A percentile compares a stretch with the other conserved stretches of the same genome.
phyloP scores from a whole-genome alignment of 2,329 filamentous ascomycete species.

The Fusarium ambrosium region DNA sequence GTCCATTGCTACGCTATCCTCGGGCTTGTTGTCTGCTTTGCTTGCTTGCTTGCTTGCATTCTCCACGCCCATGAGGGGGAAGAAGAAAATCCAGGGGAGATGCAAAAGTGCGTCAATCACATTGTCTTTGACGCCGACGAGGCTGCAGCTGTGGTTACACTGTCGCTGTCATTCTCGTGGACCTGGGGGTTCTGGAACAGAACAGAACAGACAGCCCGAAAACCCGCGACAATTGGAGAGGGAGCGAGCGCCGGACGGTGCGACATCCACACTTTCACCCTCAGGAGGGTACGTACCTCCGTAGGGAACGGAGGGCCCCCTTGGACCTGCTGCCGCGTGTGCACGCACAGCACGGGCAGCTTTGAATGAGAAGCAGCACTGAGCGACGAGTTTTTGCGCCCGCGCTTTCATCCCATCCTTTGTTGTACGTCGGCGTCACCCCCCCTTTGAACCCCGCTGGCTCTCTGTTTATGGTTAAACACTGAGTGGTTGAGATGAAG shows the following conservation, averaged over 20 bases:
- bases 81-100: not conserved
- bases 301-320: not conserved
- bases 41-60: not conserved
- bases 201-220: not conserved
- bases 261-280: conserved; percentile 10
- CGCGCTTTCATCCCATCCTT: conserved; percentile 17
- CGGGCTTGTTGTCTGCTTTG: not conserved
- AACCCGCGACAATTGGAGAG: conserved; percentile 30
- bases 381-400: conserved; percentile 23
- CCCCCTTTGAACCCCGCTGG: conserved; percentile 9
- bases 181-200: conserved; percentile 6
- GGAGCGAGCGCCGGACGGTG: conserved; percentile 15
- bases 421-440: conserved; percentile 17
- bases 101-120: not conserved
- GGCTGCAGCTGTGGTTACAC: conserved; percentile 23
- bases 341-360: conserved; percentile 5
- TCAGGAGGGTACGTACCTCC: conserved; percentile 30
- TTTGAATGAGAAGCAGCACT: not conserved
- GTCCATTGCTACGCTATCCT: not conserved
- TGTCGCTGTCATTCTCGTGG: conserved; percentile 2
- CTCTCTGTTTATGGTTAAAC: conserved; percentile 21
- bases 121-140: conserved; percentile 5
- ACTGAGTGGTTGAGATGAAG: conserved; percentile 4
- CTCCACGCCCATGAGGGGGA: not conserved
- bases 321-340: not conserved